phyloP scores from a whole-genome alignment of 768 basidiomycete species.

The Tubosaeta sp. region DNA sequence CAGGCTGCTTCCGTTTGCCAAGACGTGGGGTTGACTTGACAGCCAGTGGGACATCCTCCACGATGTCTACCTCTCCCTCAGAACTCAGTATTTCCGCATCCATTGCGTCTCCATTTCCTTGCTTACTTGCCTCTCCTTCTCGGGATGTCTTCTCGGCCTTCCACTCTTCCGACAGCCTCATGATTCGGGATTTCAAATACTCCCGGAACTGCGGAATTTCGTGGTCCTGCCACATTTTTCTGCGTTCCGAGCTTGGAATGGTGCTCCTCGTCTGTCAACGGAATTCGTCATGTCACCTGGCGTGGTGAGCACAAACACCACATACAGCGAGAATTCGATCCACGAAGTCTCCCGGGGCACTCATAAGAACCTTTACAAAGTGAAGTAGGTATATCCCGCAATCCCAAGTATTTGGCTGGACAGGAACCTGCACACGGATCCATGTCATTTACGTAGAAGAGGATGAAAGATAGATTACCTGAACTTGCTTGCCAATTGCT shows the following conservation, averaged over 20 bases:
- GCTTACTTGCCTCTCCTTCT: slow-evolving; percentile 30
- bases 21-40: slow-evolving; percentile 8
- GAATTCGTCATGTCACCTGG: not conserved
- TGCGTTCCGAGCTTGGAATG: slow-evolving; percentile 36
- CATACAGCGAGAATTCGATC: slow-evolving; percentile 41
- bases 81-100: slow-evolving; percentile 26
- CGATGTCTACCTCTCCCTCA: slow-evolving; percentile 39
- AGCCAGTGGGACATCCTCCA: slow-evolving; percentile 28
- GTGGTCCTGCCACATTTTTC: slow-evolving; percentile 49
- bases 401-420: slow-evolving; percentile 86
- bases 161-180: slow-evolving; percentile 51
- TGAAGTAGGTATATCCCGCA: slow-evolving; percentile 93
- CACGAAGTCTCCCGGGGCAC: slow-evolving; percentile 49
- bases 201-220: slow-evolving; percentile 46
- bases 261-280: slow-evolving; percentile 30
- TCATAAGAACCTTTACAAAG: slow-evolving; percentile 75
- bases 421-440: slow-evolving; percentile 60
- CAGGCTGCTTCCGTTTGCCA: slow-evolving; percentile 14
- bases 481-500: slow-evolving; percentile 46
- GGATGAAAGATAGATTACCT: slow-evolving; percentile 36
- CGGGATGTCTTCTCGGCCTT: slow-evolving; percentile 40
- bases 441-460: not conserved
- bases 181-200: slow-evolving; percentile 39
- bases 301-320: not conserved
- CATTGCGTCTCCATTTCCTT: slow-evolving; percentile 16